Evolutionary conservation across 768 basidiomycete genomes (phyloP).

Genomic region (Phylloporus sp.): DNA sequence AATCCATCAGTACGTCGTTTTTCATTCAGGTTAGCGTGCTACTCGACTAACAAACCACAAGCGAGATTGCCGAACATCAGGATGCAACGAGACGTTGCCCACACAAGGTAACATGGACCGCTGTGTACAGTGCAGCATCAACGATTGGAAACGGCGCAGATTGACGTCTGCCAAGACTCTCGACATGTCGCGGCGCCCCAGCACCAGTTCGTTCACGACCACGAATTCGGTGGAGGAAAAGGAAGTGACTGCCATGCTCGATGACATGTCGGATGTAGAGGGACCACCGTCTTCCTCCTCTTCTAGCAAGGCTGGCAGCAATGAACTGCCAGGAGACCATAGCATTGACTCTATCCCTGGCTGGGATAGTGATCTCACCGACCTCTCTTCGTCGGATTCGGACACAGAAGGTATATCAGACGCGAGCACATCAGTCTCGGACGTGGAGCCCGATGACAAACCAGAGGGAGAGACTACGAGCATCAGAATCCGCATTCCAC

Average conservation of each 20-base stretch:
- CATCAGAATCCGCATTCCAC: constrained; percentile 23
- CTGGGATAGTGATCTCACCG: constrained; percentile 27
- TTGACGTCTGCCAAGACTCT: neutral
- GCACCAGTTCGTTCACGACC: neutral
- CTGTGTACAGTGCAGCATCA: constrained; percentile 18
- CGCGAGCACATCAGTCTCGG: neutral
- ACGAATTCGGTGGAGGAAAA: neutral
- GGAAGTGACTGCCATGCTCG: neutral
- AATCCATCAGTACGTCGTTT: constrained; percentile 5
- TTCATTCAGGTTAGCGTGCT: neutral
- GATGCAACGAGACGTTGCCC: constrained; percentile 13
- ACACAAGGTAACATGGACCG: constrained; percentile 7
- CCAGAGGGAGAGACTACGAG: neutral
- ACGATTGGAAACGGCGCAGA: constrained; percentile 17
- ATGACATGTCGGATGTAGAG: constrained; percentile 1
- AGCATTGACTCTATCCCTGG: neutral
- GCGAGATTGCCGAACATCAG: constrained; percentile 14
- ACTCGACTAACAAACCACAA: neutral
- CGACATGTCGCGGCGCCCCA: neutral
- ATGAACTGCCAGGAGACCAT: neutral
- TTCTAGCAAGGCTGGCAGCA: neutral
- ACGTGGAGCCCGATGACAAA: neutral
- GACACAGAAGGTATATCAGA: constrained; percentile 6
- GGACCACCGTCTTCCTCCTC: neutral
- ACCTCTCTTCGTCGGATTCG: constrained; percentile 12